Conservation (phyloP, 768 basidiomycete species). For the Calvatia gigantea region DNA sequence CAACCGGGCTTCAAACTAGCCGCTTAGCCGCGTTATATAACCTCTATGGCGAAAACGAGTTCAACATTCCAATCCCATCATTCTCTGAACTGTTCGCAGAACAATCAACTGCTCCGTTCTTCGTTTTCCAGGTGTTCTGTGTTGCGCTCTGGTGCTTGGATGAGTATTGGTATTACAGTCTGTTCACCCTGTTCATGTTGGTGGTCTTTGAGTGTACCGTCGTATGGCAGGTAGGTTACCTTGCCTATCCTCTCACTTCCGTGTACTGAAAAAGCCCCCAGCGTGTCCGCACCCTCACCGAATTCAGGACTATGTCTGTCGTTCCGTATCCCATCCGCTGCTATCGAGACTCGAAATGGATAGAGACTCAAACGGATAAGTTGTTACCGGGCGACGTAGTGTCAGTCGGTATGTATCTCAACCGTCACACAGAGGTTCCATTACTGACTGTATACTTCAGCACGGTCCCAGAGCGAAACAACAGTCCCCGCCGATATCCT, state of each 20-base stretch:
- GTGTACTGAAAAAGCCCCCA: conserved; percentile 26
- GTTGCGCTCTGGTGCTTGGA: conserved; percentile 97
- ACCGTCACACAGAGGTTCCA: not conserved
- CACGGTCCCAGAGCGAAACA: conserved; percentile 73
- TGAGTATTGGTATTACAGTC: conserved; percentile 98
- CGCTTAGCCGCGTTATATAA: conserved; percentile 49
- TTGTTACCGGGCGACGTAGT: conserved; percentile 92
- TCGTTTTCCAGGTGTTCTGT: conserved; percentile 98
- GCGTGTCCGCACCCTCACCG: conserved; percentile 90
- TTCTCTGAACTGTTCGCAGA: conserved; percentile 91
- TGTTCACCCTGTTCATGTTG: conserved; percentile 99
- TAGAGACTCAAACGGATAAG: conserved; percentile 75
- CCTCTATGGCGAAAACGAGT: conserved; percentile 91
- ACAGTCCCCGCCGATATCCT: conserved; percentile 92
- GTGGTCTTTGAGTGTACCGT: conserved; percentile 98
- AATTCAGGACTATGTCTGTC: conserved; percentile 97
- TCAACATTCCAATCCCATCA: conserved; percentile 94
- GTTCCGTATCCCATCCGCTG: conserved; percentile 85
- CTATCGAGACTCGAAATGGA: conserved; percentile 80
- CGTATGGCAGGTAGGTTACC: conserved; percentile 83
- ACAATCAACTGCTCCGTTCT: conserved; percentile 98
- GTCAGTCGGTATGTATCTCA: conserved; percentile 51
- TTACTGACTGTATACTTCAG: conserved; percentile 28
- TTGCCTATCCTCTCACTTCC: not conserved
- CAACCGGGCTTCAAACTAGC: conserved; percentile 48